phyloP scores from a whole-genome alignment of 2,329 filamentous ascomycete species.

The Emergomyces pasteurianus region DNA sequence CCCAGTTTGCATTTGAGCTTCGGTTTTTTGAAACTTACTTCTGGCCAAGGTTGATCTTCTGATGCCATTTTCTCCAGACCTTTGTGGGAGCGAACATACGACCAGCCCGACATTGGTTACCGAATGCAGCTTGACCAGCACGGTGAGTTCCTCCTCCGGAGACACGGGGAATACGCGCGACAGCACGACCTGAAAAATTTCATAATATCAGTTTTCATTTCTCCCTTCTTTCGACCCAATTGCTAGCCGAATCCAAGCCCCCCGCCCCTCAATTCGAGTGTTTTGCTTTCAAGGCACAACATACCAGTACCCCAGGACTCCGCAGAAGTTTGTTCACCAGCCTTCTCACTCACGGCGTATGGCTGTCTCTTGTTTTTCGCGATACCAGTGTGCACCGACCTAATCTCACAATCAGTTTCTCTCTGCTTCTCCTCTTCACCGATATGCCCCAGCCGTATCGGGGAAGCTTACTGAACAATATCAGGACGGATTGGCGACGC shows the following conservation, averaged over 20 bases:
- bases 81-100: slow-evolving; percentile 99
- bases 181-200: slow-evolving; percentile 65
- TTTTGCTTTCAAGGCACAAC: slow-evolving; percentile 27
- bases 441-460: neutral
- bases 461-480: slow-evolving; percentile 75
- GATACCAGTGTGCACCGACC: slow-evolving; percentile 87
- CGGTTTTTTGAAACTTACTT: slow-evolving; percentile 48
- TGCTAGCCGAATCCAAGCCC: slow-evolving; percentile 4
- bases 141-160: slow-evolving; percentile 99
- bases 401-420: slow-evolving; percentile 28
- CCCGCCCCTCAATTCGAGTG: slow-evolving; percentile 10
- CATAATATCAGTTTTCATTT: slow-evolving; percentile 7
- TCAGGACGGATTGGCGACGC: slow-evolving; percentile 93
- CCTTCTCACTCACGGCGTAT: slow-evolving; percentile 99
- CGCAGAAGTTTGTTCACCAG: slow-evolving; percentile 98
- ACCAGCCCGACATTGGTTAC: slow-evolving; percentile 99
- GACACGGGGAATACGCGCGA: slow-evolving; percentile 99
- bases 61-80: slow-evolving; percentile 99
- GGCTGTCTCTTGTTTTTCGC: slow-evolving; percentile 99
- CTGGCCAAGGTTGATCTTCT: slow-evolving; percentile 99
- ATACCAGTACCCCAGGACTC: slow-evolving; percentile 99
- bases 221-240: slow-evolving; percentile 5
- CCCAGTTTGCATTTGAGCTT: slow-evolving; percentile 6
- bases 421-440: slow-evolving; percentile 3
- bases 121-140: slow-evolving; percentile 98